Percentiles rank a stretch among this genome's conserved stretches.
These are phyloP conservation scores for Brassica carinata DNA, from an alignment of 345 rosid species.

Conservation along the genomic window DNA sequence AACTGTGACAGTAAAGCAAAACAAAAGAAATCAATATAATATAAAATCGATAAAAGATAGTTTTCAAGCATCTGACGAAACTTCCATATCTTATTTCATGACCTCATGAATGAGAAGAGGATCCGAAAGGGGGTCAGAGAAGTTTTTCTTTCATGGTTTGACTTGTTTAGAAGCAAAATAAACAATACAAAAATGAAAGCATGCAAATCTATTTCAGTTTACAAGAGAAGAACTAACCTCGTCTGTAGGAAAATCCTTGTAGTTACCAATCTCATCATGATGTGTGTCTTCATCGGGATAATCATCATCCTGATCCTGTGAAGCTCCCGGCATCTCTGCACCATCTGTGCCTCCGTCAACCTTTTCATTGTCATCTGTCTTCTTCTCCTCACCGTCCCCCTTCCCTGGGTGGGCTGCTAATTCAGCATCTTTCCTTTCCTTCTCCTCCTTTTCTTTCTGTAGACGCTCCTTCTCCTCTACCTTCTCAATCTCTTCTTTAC, in stretches of 20 bases:
- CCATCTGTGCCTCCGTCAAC: constrained; percentile 29
- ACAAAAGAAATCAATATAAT: background rate
- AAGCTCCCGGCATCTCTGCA: constrained; percentile 29
- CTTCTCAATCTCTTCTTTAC: constrained; percentile 83
- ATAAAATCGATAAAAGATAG: background rate
- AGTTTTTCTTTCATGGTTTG: constrained; percentile 5
- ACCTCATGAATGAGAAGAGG: background rate
- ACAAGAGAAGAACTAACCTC: constrained; percentile 57
- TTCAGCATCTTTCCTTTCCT: constrained; percentile 70
- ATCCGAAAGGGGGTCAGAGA: background rate
- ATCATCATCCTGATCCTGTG: constrained; percentile 37
- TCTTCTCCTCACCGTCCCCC: constrained; percentile 43
- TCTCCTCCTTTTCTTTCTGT: constrained; percentile 80
- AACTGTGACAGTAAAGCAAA: background rate
- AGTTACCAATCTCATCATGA: constrained; percentile 52
- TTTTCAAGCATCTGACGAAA: constrained; percentile 7
- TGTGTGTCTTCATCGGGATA: constrained; percentile 26
- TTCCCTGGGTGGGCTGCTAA: constrained; percentile 51
- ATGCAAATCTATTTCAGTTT: constrained; percentile 10
- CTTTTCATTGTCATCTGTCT: constrained; percentile 43
- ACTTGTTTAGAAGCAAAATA: background rate
- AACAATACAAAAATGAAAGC: background rate
- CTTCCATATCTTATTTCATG: constrained; percentile 7
- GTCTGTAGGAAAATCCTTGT: constrained; percentile 54
- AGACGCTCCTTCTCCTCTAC: constrained; percentile 75